These are phyloP conservation scores for Acanthamoeba triangularis DNA, from an alignment of 208 protist genomes.

Conservation along the genomic window DNA sequence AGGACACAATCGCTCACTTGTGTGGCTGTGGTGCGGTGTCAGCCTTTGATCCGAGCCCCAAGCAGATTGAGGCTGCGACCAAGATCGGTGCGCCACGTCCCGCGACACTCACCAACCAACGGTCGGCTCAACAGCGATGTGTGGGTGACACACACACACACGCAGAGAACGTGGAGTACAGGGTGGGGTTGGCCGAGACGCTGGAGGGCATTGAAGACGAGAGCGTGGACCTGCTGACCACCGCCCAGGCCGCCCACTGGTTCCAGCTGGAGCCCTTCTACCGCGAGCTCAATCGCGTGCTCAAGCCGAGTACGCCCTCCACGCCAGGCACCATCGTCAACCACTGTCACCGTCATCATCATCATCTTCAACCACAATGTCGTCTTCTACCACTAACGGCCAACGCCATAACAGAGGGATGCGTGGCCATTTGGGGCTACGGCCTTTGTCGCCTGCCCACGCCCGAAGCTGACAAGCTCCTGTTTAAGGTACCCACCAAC, in stretches of 20 bases:
- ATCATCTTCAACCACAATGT: neutral
- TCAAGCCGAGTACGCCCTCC: conserved; percentile 31
- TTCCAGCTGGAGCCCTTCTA: conserved; percentile 54
- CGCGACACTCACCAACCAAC: neutral
- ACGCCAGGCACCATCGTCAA: no score
- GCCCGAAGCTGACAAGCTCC: conserved; percentile 26
- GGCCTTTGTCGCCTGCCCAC: conserved; percentile 24
- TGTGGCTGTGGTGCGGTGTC: neutral
- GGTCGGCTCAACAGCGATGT: no score
- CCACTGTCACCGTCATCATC: neutral
- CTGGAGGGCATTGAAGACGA: neutral
- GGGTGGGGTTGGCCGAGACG: conserved; percentile 1
- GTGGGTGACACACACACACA: neutral
- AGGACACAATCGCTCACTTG: neutral
- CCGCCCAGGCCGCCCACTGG: conserved; percentile 61
- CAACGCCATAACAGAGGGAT: neutral
- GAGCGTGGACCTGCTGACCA: conserved; percentile 47
- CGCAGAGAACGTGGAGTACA: conserved; percentile 42
- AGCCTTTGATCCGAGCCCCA: conserved; percentile 50
- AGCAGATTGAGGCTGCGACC: conserved; percentile 24
- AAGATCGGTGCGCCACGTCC: neutral
- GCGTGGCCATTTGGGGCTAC: conserved; percentile 66
- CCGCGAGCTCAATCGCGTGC: conserved; percentile 1
- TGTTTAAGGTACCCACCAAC: neutral
- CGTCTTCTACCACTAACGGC: neutral